Conservation (phyloP, 2,329 filamentous ascomycete species). For the Aureobasidium sp. region DNA sequence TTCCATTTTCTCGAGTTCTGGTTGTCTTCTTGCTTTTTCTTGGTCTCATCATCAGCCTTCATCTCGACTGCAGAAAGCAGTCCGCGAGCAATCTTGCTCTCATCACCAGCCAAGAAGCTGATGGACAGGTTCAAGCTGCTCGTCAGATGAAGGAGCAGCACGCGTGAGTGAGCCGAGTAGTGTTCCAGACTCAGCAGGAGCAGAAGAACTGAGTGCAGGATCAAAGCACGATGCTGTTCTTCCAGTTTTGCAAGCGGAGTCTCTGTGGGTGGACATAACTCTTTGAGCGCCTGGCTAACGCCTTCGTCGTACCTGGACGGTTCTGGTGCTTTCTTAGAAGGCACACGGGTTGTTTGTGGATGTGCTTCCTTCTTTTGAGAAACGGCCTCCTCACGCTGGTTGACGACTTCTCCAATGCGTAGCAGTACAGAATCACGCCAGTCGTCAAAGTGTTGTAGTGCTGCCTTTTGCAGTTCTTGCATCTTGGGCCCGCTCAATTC, state of each 20-base stretch:
- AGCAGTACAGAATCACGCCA: conserved; percentile 69
- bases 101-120: conserved; percentile 28
- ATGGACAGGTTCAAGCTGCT: conserved; percentile 29
- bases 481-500: conserved; percentile 47
- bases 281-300: conserved; percentile 25
- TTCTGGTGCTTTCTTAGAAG: conserved; percentile 16
- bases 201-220: conserved; percentile 32
- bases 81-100: conserved; percentile 66
- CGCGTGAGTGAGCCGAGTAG: conserved; percentile 32
- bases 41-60: conserved; percentile 68
- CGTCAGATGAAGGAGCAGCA: conserved; percentile 29
- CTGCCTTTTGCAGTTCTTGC: conserved; percentile 61
- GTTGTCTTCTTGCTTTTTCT: conserved; percentile 62
- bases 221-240: conserved; percentile 29
- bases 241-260: conserved; percentile 31
- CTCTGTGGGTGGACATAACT: conserved; percentile 33
- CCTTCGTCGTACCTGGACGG: conserved; percentile 23
- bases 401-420: conserved; percentile 61
- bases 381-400: conserved; percentile 29
- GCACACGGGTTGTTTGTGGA: conserved; percentile 30
- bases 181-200: conserved; percentile 34
- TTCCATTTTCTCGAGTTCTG: conserved; percentile 67
- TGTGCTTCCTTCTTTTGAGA: conserved; percentile 32
- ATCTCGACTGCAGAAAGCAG: conserved; percentile 72
- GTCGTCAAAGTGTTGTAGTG: conserved; percentile 65